These are phyloP conservation scores for Gelatoporia subvermispora DNA, from an alignment of 768 basidiomycete species.

Conservation along the genomic window DNA sequence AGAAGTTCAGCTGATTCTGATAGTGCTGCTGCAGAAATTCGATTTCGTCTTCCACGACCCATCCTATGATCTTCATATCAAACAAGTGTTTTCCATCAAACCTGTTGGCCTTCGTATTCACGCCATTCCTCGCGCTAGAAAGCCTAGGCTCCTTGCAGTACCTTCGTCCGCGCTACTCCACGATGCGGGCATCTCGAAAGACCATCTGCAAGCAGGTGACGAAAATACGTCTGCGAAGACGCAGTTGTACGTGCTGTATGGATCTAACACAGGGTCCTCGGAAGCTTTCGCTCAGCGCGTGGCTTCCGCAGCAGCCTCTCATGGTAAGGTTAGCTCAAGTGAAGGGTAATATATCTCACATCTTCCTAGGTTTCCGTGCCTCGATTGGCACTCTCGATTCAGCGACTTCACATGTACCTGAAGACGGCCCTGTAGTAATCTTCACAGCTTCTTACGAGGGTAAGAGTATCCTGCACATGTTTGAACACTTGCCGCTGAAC, in stretches of 20 bases:
- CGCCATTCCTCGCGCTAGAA: constrained; percentile 29
- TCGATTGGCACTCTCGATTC: constrained; percentile 37
- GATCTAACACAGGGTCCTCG: constrained; percentile 44
- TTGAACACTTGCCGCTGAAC: too few species aligned
- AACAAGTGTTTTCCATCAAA: constrained; percentile 44
- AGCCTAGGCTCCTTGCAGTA: constrained; percentile 13
- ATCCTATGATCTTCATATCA: constrained; percentile 37
- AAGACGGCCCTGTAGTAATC: constrained; percentile 40
- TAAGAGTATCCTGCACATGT: neutral
- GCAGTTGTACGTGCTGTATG: constrained; percentile 37
- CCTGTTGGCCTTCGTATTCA: constrained; percentile 37
- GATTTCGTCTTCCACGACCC: constrained; percentile 39
- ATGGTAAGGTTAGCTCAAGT: constrained; percentile 24
- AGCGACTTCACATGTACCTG: constrained; percentile 29
- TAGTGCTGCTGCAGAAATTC: constrained; percentile 37
- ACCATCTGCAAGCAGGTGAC: neutral
- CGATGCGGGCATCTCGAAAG: too few species aligned
- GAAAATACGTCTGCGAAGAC: constrained; percentile 7
- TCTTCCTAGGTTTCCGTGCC: constrained; percentile 31
- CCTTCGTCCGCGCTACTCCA: constrained; percentile 4
- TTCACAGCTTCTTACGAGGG: constrained; percentile 46
- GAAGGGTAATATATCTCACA: too few species aligned
- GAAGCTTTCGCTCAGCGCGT: constrained; percentile 43
- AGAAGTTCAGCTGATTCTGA: constrained; percentile 36
- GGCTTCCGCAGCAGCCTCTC: constrained; percentile 30